Evolutionary conservation across 768 basidiomycete genomes (phyloP).

Genomic region (Tulasnella sp.): DNA sequence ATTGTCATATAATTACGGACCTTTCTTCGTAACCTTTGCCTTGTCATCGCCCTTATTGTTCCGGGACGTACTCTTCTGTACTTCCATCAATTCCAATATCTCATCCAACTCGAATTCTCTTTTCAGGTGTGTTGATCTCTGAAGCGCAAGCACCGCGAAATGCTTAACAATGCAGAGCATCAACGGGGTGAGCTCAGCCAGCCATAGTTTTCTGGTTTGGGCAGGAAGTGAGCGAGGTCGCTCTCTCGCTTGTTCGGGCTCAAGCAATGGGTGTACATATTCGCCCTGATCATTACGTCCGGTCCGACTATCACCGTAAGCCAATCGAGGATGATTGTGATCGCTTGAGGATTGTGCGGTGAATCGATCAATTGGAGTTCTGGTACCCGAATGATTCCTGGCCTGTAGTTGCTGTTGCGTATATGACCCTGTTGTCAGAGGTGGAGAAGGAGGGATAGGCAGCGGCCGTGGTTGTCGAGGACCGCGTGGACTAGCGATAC

Average conservation of each 20-base stretch:
- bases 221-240: slow-evolving; percentile 73
- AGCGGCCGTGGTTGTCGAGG: slow-evolving; percentile 1
- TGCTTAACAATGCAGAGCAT: slow-evolving; percentile 88
- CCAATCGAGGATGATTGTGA: background rate
- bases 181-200: slow-evolving; percentile 71
- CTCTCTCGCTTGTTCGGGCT: slow-evolving; percentile 80
- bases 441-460: slow-evolving; percentile 14
- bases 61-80: slow-evolving; percentile 91
- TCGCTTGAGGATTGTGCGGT: slow-evolving; percentile 38
- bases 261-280: slow-evolving; percentile 84
- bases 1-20: slow-evolving; percentile 29
- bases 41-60: slow-evolving; percentile 71
- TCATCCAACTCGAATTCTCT: slow-evolving; percentile 87
- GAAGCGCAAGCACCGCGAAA: slow-evolving; percentile 68
- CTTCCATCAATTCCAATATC: slow-evolving; percentile 80
- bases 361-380: no score
- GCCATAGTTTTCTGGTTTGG: slow-evolving; percentile 62
- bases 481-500: background rate
- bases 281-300: slow-evolving; percentile 40
- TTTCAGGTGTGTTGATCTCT: slow-evolving; percentile 60
- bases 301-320: background rate
- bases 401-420: slow-evolving; percentile 20
- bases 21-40: slow-evolving; percentile 63
- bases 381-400: no score
- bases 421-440: slow-evolving; percentile 28